Evolutionary conservation across 2,329 filamentous ascomycete genomes (phyloP).

Genomic region (Pyrenophora graminea): DNA sequence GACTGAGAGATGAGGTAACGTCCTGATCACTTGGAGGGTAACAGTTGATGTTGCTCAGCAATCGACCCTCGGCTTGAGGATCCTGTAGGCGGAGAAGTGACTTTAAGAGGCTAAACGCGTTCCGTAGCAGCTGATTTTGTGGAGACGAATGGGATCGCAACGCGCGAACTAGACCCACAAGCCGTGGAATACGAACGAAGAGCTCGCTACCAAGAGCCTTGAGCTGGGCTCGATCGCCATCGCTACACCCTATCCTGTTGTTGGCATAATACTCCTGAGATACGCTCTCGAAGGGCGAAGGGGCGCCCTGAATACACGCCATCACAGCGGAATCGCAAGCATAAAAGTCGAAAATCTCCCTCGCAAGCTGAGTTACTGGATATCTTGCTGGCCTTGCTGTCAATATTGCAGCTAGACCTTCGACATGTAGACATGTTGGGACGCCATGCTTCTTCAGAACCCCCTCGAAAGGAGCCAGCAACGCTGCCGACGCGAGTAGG

Average conservation of each 20-base stretch:
- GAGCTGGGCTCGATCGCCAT: slow-evolving; percentile 14
- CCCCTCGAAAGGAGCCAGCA: slow-evolving; percentile 20
- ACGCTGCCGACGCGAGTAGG: slow-evolving; percentile 18
- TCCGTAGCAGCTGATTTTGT: slow-evolving; percentile 6
- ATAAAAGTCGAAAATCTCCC: slow-evolving; percentile 23
- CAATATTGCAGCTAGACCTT: slow-evolving; percentile 20
- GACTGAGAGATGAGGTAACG: slow-evolving; percentile 6
- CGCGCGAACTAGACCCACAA: slow-evolving; percentile 20
- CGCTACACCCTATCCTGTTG: slow-evolving; percentile 5
- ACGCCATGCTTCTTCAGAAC: slow-evolving; percentile 17
- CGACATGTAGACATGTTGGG: slow-evolving; percentile 19
- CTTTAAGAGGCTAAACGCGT: slow-evolving; percentile 13
- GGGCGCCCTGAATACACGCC: slow-evolving; percentile 17
- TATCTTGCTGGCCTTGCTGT: slow-evolving; percentile 14
- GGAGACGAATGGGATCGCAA: slow-evolving; percentile 11
- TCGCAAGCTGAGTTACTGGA: slow-evolving; percentile 20
- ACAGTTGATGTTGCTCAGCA: slow-evolving; percentile 15
- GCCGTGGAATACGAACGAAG: slow-evolving; percentile 21
- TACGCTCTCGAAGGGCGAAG: slow-evolving; percentile 19
- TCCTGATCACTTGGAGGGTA: slow-evolving; percentile 2
- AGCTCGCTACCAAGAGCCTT: slow-evolving; percentile 20
- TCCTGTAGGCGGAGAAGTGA: slow-evolving; percentile 17
- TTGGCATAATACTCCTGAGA: slow-evolving; percentile 13
- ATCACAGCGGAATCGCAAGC: slow-evolving; percentile 19
- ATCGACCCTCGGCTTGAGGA: slow-evolving; percentile 13